Conservation (phyloP, 192 early-diverging fungal genomes). For the Gaertneriomyces semiglobifer region DNA sequence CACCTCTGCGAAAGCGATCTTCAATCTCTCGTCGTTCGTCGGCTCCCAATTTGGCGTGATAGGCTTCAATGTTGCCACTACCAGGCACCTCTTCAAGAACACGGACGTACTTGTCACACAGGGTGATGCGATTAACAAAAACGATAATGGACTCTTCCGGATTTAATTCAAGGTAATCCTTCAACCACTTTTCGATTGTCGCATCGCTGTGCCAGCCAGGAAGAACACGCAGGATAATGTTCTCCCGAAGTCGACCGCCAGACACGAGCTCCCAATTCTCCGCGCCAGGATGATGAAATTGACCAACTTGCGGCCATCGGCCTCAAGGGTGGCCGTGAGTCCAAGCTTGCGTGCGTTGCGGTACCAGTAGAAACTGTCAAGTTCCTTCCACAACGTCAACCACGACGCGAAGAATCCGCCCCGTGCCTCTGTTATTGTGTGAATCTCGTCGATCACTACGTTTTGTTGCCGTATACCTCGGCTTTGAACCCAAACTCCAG, state of each 20-base stretch:
- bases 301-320: neutral
- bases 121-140: neutral
- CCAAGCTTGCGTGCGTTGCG: constrained; percentile 1
- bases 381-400: neutral
- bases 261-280: neutral
- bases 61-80: neutral
- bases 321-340: neutral
- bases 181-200: neutral
- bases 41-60: neutral
- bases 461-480: constrained; percentile 9
- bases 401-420: neutral
- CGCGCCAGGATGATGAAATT: neutral
- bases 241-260: neutral
- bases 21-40: neutral
- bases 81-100: neutral
- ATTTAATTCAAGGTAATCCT: neutral
- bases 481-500: constrained; percentile 1
- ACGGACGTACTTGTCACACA: no score
- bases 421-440: neutral
- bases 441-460: constrained; percentile 1
- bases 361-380: neutral
- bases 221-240: neutral
- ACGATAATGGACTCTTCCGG: neutral
- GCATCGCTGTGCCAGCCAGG: neutral
- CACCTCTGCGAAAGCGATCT: neutral